Conservation (phyloP, 1,284 basidiomycete genomes). For the Gomphus sp. region DNA sequence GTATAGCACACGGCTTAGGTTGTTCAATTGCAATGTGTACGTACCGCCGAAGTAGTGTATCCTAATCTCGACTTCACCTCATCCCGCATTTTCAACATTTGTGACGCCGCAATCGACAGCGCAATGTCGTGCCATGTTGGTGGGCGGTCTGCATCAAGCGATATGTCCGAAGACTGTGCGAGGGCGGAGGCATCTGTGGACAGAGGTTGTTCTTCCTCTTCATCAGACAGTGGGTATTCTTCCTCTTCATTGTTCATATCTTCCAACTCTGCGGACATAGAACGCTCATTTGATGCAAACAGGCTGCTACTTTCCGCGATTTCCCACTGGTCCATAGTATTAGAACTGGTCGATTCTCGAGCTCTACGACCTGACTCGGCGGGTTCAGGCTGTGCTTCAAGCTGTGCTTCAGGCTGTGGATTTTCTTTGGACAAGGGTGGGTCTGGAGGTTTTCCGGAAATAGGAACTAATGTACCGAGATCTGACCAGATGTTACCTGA, state of each 20-base stretch:
- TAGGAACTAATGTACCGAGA: constrained; percentile 64
- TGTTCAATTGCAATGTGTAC: constrained; percentile 18
- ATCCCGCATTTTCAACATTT: constrained; percentile 71
- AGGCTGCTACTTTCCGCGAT: not conserved
- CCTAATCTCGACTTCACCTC: constrained; percentile 69
- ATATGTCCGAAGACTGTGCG: not conserved
- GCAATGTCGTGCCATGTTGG: constrained; percentile 90
- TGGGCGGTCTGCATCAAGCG: constrained; percentile 3
- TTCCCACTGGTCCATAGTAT: not conserved
- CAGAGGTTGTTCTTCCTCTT: constrained; percentile 16
- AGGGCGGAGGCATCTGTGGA: constrained; percentile 24
- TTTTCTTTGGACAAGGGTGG: not conserved
- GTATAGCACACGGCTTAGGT: not conserved
- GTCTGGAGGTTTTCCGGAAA: constrained; percentile 28
- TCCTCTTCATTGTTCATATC: not conserved
- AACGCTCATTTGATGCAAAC: not conserved
- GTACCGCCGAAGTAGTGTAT: constrained; percentile 90
- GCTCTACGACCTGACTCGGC: not conserved
- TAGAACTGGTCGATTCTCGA: not conserved
- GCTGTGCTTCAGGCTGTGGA: not conserved
- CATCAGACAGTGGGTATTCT: not conserved
- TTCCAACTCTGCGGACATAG: not conserved
- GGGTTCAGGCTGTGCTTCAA: not conserved
- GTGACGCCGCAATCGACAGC: constrained; percentile 79
- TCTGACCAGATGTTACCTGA: constrained; percentile 47